A percentile compares a stretch with the other conserved stretches of the same genome.
These are phyloP conservation scores for Rosa hybrid DNA, from an alignment of 331 rosid genomes.

Conservation along the genomic window DNA sequence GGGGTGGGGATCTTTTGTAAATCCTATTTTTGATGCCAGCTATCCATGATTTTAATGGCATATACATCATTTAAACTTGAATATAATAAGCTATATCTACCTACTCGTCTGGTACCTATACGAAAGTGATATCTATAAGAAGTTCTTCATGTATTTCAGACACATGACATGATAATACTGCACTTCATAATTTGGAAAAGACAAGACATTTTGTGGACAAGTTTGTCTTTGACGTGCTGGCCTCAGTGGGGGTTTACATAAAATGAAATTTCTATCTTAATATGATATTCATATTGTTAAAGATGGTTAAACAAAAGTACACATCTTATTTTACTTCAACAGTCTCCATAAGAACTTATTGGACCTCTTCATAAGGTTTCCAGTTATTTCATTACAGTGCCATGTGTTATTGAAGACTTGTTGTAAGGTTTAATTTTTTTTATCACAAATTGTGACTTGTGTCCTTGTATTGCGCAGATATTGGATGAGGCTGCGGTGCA, in stretches of 20 bases:
- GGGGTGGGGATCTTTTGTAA: not conserved
- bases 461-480: slow-evolving; percentile 46
- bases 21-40: not conserved
- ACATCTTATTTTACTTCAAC: not conserved
- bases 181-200: not conserved
- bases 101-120: not conserved
- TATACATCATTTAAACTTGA: not conserved
- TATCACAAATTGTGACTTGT: not conserved
- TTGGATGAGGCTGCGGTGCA: slow-evolving; percentile 82
- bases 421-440: not conserved
- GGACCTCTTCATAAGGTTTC: not conserved
- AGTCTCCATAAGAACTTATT: not conserved
- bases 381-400: not conserved
- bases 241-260: not conserved
- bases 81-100: not conserved
- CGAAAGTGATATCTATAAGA: not conserved
- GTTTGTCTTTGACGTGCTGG: not conserved
- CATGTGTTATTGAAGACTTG: not conserved
- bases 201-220: not conserved
- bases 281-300: not conserved
- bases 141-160: not conserved
- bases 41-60: not conserved
- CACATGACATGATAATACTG: not conserved
- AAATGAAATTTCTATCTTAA: not conserved
- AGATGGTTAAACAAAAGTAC: not conserved